phyloP scores from a whole-genome alignment of 345 rosid species.

The Populus euphratica region DNA sequence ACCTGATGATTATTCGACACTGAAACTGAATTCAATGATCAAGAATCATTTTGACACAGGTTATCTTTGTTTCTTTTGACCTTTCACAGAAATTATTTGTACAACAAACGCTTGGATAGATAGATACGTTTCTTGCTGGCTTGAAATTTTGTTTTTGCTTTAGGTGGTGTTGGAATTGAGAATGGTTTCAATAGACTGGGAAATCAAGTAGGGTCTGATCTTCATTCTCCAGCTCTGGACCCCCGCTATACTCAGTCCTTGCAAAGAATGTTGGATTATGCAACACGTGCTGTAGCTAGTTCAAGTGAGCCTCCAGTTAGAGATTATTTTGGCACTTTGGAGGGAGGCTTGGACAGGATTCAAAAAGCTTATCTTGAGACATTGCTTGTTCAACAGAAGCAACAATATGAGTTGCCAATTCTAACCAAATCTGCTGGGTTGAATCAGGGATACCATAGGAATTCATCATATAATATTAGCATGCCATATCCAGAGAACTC shows the following conservation, averaged over 20 bases:
- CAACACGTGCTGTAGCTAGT: slow-evolving; percentile 22
- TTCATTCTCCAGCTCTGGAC: slow-evolving; percentile 47
- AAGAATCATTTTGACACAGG: slow-evolving; percentile 51
- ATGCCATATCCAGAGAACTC: slow-evolving; percentile 46
- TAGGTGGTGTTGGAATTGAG: slow-evolving; percentile 42
- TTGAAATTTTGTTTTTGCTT: slow-evolving; percentile 19
- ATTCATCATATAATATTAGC: slow-evolving; percentile 48
- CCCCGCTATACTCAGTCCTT: slow-evolving; percentile 49
- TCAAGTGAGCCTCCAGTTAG: slow-evolving; percentile 43
- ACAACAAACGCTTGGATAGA: background rate
- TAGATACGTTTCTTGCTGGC: background rate
- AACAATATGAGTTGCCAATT: slow-evolving; percentile 44
- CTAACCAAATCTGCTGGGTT: slow-evolving; percentile 48
- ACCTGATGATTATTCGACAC: slow-evolving; percentile 46
- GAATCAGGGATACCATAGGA: slow-evolving; percentile 47
- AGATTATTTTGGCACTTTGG: slow-evolving; percentile 39
- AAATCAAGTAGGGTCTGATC: slow-evolving; percentile 46
- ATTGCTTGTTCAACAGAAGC: slow-evolving; percentile 66
- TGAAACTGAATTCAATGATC: slow-evolving; percentile 40
- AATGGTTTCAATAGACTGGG: slow-evolving; percentile 37
- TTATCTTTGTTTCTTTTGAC: slow-evolving; percentile 21
- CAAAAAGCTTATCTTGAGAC: slow-evolving; percentile 58
- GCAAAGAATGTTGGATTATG: slow-evolving; percentile 43
- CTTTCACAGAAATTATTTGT: background rate
- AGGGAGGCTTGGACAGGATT: slow-evolving; percentile 43